Evolutionary conservation across 2,329 filamentous ascomycete genomes (phyloP), one percentile per base, ranked within the genome.

Genomic region (Cladosporium sp.): DNA sequence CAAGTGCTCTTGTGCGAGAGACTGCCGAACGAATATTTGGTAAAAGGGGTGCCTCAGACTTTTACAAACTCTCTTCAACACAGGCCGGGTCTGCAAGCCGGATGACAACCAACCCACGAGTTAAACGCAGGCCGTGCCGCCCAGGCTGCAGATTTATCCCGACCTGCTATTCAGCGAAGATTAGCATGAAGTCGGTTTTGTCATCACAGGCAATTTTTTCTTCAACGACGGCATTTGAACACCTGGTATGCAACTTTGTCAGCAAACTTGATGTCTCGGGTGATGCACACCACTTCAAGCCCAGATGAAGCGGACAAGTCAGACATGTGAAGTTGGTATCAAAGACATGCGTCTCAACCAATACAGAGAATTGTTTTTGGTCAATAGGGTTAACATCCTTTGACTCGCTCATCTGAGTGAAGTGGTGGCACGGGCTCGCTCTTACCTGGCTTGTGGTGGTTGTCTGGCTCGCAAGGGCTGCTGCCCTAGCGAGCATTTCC

Each of bases 121-220:
- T 40, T 37, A 56, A 57, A 55, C 55, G 55, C 55, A 57, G 23
- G 55, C 55, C 33, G 55, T 40, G 31, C 31, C 21, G 49, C 31
- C 21, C 55, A 3, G 29, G 28, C 11, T 26, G 21, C 55, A 57
- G 33, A 28, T 26, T 26, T 21, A n/a, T 31, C 21, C 55, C n/a
- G 11, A 57, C n/a, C 33, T 18, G 33, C 4, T 40, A 11, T 40
- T 57, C 49, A 53, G 49, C 18, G 12, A 53, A 53, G 49, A 53
- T 53, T 53, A 53, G 33, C 33, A 40, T 37, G n/a, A 7, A 12
- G 49, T 57, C 40, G 11, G 23, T 28, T 40, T 57, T 16, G 18
- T 57, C 55, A 57, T 57, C 55, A 57, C 33, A n/a, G 55, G 55
- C 55, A 12, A 26, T 37, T 16, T 40, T 21, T 23, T 46, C 18